Base-by-base conservation (phyloP, 2,329 filamentous ascomycete genomes). In the Beauveria sp. region DNA sequence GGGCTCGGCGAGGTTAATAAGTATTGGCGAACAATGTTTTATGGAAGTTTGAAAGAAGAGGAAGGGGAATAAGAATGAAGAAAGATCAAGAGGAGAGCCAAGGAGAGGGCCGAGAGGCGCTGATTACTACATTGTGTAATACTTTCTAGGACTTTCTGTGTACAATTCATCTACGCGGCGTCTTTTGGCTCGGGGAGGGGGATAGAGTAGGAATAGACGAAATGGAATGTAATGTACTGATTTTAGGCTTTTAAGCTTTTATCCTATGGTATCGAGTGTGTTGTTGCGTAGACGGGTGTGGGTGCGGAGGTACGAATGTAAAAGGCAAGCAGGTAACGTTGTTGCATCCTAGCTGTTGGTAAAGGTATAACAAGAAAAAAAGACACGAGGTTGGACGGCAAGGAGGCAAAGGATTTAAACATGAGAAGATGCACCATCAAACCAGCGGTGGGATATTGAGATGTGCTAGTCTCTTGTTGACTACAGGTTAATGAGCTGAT, bases 101-200 rank as follows among this genome's bases (percentile, higher is more conserved):
- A 16, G 47, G 34, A 20, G 43, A 40, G 50, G 58, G 59, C 41
- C 28, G 20, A 51, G 46, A 44, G 52, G 46, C 47, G 52, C 59
- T 37, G 52, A 55, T 52, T 61, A 61, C 53, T 48, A 51, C 46
- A 56, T 56, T 28, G 59, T 55, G 59, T 61, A 61, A 56, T 61
- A 61, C 53, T 52, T 52, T 55, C 40, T 52, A 55, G 46, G 53
- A 50, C 46, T 56, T 61, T 61, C 53, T 61, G 43, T 61, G 59
- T 61, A 61, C 59, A 61, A 61, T 61, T 61, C 52, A 61, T 61
- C 46, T 55, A 61, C 59, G 53, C 59, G 46, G 59, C 52, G 47
- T 46, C 53, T 55, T 52, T 55, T 47, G 48, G 57, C 57, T 54
- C 50, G 20, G 48, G 41, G 28, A 40, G 26, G n/a, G 41, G 5